Evolutionary conservation across 2,329 filamentous ascomycete species (phyloP), one percentile per base, ranked within the genome.

Genomic region (Colletotrichum aenigma): DNA sequence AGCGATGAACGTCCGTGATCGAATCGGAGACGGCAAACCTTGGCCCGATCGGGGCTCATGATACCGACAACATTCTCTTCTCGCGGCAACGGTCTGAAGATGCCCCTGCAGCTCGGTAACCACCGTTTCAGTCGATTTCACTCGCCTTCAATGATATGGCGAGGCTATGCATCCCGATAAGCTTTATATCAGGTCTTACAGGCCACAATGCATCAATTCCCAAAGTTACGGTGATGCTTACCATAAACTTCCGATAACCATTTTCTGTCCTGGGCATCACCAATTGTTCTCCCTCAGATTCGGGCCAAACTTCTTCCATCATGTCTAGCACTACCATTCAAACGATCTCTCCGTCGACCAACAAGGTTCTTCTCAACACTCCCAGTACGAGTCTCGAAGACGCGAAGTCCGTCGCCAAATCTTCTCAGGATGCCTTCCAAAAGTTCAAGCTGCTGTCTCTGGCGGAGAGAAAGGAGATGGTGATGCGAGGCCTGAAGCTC

Each of bases 341-440:
- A 24, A 58, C 21, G 13, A 28, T 58, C 13, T 58, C 15, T 58
- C 55, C 55, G 2, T 24, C 26, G 4, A 28, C 55, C 24, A 58
- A 28, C 24, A 7, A 28, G 55, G 55, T 58, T 1, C 16, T 28
- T 18, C 0, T 58, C 13, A 24, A 28, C 6, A 58, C 24, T 28
- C 55, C 55, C 5, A 58, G 55, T 28, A 58, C 55, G 55, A 58
- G 55, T 58, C 55, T 58, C 0, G 55, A 28, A 58, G 55, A 58
- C 0, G 55, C 55, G 12, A 18, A 18, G 24, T 24, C 86, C 21
- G 84, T 94, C 30, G 89, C 92, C 38, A 85, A 88, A 74, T 88
- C 86, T 30, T 91, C 92, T 34, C 88, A 90, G 65, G 85, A 88
- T 71, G 92, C 92, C 21, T 94, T 93, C 85, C 87, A 94, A 24